Base-by-base conservation (phyloP, 371 early-diverging fungal genomes). In the Sporodiniella umbellata region DNA sequence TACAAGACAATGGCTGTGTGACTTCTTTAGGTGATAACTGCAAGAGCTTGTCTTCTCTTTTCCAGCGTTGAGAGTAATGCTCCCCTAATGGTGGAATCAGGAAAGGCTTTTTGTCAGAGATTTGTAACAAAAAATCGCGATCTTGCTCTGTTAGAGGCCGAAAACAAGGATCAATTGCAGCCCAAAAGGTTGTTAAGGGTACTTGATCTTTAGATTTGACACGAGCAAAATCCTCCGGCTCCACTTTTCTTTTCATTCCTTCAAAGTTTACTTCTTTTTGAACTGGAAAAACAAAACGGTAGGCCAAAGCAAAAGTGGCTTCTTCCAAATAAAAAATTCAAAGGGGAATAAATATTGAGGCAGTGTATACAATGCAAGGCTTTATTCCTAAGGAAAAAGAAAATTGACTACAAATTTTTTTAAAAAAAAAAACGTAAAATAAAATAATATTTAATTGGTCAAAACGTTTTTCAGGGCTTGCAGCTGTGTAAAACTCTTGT, bases 161-260 rank as follows among this genome's bases (percentile, higher is more conserved):
- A 57, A 93, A 91, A 62, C 87, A 94, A 45, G 92, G 90, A 19
- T 95, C 96, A 43, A 87, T 67, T 8, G 87, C 86, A 8, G 75
- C 52, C 88, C 90, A 92, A 58, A 90, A 95, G 3, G 84, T 84
- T 11, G 76, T 68, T 22, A 92, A 82, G 6, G 90, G 88, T 11
- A 93, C 83, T 65, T 93, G 94, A 55, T 89, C 64, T 42, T 67
- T 64, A 1, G 70, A 61, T 54, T 75, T 75, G 22, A 72, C 68
- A n/a, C 76, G 58, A 8, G 68, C 52, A 45, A 72, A 64, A 22
- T 75, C 76, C 71, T 22, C 66, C 61, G 31, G 15, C n/a, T 15
- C 11, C 35, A 6, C 4, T 24, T 31, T 48, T 42, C 19, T 51
- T 45, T 39, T 42, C 31, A 51, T 53, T 54, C 48, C 66, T 45